Evolutionary conservation across 2,329 filamentous ascomycete species (phyloP).

Genomic region (Verticillium albo-atrum): DNA sequence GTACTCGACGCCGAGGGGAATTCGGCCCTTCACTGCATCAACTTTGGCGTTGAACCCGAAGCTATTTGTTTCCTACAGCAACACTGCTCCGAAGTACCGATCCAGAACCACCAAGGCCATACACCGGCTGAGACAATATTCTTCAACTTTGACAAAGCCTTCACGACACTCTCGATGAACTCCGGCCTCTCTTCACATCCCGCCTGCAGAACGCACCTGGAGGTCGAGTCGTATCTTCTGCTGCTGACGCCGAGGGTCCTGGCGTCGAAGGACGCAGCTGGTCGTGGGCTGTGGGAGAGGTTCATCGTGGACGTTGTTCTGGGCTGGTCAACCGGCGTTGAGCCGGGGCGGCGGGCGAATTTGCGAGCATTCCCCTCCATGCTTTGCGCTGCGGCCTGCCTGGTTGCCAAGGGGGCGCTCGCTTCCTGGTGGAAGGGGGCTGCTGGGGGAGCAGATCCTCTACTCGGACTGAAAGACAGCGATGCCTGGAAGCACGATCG

Average conservation of each 20-base stretch:
- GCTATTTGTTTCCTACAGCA: conserved; percentile 19
- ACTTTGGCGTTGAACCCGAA: conserved; percentile 15
- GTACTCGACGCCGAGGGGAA: conserved; percentile 11
- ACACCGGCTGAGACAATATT: conserved; percentile 25
- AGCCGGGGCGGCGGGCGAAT: not conserved
- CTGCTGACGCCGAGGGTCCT: conserved; percentile 20
- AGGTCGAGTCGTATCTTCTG: conserved; percentile 5
- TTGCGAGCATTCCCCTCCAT: not conserved
- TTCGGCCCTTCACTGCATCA: conserved; percentile 19
- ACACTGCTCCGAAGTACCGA: conserved; percentile 10
- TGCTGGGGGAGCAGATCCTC: not conserved
- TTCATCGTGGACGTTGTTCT: conserved; percentile 9
- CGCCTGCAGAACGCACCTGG: conserved; percentile 15
- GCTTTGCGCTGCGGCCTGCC: not conserved
- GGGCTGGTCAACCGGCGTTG: not conserved
- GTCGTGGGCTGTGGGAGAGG: conserved; percentile 18
- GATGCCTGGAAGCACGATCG: not conserved
- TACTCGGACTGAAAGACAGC: not conserved
- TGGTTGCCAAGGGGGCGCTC: not conserved
- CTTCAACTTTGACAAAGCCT: conserved; percentile 13
- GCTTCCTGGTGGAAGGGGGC: not conserved
- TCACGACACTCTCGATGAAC: not conserved
- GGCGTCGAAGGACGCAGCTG: conserved; percentile 9
- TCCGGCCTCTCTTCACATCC: conserved; percentile 5
- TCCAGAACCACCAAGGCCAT: conserved; percentile 10